phyloP scores from a whole-genome alignment of 2,329 filamentous ascomycete species.

The Sarocladiaceae sp. region DNA sequence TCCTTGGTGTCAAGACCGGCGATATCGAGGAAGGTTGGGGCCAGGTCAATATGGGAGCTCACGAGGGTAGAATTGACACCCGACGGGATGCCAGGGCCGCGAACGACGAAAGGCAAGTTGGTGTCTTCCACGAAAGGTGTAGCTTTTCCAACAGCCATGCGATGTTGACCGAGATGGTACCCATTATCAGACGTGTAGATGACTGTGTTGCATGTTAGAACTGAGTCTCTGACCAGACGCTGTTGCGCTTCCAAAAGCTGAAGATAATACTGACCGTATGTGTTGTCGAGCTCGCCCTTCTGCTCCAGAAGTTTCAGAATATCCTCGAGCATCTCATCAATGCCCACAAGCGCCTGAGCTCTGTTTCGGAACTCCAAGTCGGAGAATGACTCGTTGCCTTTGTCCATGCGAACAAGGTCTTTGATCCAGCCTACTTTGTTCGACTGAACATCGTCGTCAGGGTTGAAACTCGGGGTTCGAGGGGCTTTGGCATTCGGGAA shows the following conservation, averaged over 20 bases:
- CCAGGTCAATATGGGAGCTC: constrained; percentile 47
- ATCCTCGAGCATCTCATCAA: constrained; percentile 38
- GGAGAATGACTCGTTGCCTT: constrained; percentile 22
- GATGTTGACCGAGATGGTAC: constrained; percentile 46
- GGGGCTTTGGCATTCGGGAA: constrained; percentile 55
- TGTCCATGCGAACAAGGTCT: too few relatives aligned
- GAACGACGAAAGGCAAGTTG: constrained; percentile 42
- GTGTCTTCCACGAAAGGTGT: constrained; percentile 47
- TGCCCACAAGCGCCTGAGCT: constrained; percentile 32
- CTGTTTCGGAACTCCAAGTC: constrained; percentile 16
- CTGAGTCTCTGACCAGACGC: too few relatives aligned
- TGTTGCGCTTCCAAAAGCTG: too few relatives aligned
- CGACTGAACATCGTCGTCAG: constrained; percentile 31
- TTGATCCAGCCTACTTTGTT: constrained; percentile 37
- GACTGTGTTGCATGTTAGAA: constrained; percentile 18
- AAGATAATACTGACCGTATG: constrained; percentile 30
- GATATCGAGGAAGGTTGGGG: constrained; percentile 44
- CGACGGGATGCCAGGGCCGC: constrained; percentile 39
- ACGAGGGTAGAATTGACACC: constrained; percentile 30
- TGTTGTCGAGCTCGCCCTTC: constrained; percentile 29
- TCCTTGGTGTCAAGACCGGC: constrained; percentile 19
- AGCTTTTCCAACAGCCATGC: constrained; percentile 43
- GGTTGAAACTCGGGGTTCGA: constrained; percentile 59
- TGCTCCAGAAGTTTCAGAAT: constrained; percentile 28
- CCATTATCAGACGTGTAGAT: constrained; percentile 48